These are phyloP conservation scores for Candida railenensis DNA, from an alignment of 805 yeast genomes.

Conservation along the genomic window DNA sequence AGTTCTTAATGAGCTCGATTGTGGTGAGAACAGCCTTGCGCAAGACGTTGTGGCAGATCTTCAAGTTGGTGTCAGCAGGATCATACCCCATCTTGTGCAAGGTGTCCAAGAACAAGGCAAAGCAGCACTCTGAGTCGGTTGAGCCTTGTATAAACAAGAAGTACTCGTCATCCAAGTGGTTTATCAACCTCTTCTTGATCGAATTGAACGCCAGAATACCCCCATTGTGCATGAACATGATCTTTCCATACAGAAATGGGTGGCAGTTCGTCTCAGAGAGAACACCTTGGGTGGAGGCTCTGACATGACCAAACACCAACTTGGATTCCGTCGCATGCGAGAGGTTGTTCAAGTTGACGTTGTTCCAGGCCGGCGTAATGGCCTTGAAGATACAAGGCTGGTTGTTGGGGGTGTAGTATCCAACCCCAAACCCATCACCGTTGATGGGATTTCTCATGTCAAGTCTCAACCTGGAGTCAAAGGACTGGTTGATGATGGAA, in stretches of 20 bases:
- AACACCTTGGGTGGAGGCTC: conserved; percentile 96
- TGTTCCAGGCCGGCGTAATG: conserved; percentile 98
- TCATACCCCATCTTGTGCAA: conserved; percentile 73
- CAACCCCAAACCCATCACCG: conserved; percentile 98
- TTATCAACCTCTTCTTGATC: conserved; percentile 71
- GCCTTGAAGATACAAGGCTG: conserved; percentile 94
- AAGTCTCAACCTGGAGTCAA: conserved; percentile 82
- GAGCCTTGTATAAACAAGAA: conserved; percentile 85
- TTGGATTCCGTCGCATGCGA: conserved; percentile 85
- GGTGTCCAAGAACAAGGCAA: conserved; percentile 82
- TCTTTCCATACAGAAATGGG: conserved; percentile 82
- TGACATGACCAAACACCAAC: conserved; percentile 89
- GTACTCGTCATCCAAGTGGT: conserved; percentile 75
- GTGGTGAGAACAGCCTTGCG: conserved; percentile 71
- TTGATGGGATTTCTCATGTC: conserved; percentile 91
- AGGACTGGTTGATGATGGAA: conserved; percentile 94
- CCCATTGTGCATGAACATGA: conserved; percentile 98
- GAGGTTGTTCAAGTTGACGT: conserved; percentile 79
- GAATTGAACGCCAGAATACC: conserved; percentile 70
- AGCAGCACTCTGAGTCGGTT: conserved; percentile 94
- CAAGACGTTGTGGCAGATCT: conserved; percentile 48
- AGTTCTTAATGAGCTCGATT: conserved; percentile 69
- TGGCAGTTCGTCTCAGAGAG: conserved; percentile 95
- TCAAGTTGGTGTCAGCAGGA: conserved; percentile 47
- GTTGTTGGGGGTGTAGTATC: conserved; percentile 63